phyloP scores from a whole-genome alignment of 768 basidiomycete genomes.

The Trametes coccinea region DNA sequence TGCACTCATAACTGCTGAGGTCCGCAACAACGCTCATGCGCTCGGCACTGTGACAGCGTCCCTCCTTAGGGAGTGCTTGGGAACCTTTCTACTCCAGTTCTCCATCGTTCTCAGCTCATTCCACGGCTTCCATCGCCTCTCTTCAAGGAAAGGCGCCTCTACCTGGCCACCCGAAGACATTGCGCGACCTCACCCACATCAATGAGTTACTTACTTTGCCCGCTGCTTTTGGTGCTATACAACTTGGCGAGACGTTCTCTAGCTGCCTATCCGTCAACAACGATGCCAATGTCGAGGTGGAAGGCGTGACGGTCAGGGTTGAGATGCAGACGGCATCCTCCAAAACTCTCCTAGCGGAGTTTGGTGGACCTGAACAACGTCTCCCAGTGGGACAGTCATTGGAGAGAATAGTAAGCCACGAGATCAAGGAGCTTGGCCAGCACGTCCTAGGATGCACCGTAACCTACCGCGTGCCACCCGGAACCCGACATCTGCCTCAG shows the following conservation, averaged over 20 bases:
- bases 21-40: not conserved
- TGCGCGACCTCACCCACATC: constrained; percentile 78
- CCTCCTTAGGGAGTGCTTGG: constrained; percentile 74
- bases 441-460: constrained; percentile 88
- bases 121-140: constrained; percentile 74
- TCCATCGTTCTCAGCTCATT: constrained; percentile 78
- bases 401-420: constrained; percentile 73
- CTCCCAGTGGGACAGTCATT: constrained; percentile 60
- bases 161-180: constrained; percentile 76
- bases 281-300: constrained; percentile 62
- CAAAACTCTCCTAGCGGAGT: constrained; percentile 63
- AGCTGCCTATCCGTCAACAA: constrained; percentile 84
- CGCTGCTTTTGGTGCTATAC: constrained; percentile 80
- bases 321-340: constrained; percentile 84
- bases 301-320: constrained; percentile 64
- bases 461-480: constrained; percentile 71
- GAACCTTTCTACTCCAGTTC: constrained; percentile 87
- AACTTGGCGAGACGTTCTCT: constrained; percentile 87
- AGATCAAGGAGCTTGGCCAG: constrained; percentile 92
- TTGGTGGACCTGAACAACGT: constrained; percentile 52
- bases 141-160: constrained; percentile 73
- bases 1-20: not conserved
- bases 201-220: constrained; percentile 82
- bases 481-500: constrained; percentile 50
- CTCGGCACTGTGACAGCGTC: constrained; percentile 37